Conservation (phyloP, 2,329 filamentous ascomycete species). For the Dendryphion nanum region DNA sequence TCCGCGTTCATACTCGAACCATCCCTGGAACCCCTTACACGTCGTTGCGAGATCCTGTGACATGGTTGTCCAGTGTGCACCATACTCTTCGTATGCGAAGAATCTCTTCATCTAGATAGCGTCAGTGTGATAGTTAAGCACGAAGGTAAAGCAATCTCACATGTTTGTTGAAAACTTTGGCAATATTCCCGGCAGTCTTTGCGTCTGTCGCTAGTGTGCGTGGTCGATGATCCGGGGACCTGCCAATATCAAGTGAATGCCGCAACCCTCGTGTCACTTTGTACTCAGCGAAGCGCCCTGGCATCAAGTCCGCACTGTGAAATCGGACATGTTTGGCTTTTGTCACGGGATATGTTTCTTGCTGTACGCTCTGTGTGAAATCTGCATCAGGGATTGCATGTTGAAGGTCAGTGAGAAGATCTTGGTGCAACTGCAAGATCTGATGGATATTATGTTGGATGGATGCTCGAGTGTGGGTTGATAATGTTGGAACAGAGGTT, state of each 20-base stretch:
- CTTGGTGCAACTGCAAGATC: constrained; percentile 80
- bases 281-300: constrained; percentile 35
- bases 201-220: constrained; percentile 49
- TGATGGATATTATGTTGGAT: constrained; percentile 78
- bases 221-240: constrained; percentile 38
- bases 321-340: constrained; percentile 47
- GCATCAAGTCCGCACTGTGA: constrained; percentile 48
- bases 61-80: constrained; percentile 84
- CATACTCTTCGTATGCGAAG: constrained; percentile 87
- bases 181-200: constrained; percentile 53
- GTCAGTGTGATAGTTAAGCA: background rate
- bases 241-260: constrained; percentile 48
- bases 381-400: constrained; percentile 65
- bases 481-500: constrained; percentile 65
- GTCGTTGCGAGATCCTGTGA: constrained; percentile 71
- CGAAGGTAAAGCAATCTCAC: constrained; percentile 32
- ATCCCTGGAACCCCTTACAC: constrained; percentile 67
- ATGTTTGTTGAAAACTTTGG: constrained; percentile 53
- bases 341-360: constrained; percentile 31
- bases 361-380: constrained; percentile 37
- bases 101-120: constrained; percentile 82
- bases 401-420: constrained; percentile 73
- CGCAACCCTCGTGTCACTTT: constrained; percentile 36
- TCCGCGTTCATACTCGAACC: constrained; percentile 79
- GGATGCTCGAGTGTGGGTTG: constrained; percentile 64